These are phyloP conservation scores for Gracilaria domingensis DNA, from an alignment of 23 red algal species.

Conservation along the genomic window DNA sequence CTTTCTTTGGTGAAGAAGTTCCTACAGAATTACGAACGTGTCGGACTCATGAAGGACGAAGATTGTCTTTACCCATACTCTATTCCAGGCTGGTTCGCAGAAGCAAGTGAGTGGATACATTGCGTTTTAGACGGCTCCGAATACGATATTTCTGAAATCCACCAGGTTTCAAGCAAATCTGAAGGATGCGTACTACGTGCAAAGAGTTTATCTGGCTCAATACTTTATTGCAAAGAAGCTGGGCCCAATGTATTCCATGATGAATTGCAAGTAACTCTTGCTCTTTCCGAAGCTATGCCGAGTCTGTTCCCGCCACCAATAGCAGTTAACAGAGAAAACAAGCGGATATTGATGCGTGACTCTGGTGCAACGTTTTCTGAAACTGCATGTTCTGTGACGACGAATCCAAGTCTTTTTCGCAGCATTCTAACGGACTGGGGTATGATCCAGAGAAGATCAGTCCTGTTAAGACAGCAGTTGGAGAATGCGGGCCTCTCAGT, in stretches of 20 bases:
- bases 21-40: background rate
- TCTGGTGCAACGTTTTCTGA: background rate
- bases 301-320: background rate
- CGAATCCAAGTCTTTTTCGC: background rate
- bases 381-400: background rate
- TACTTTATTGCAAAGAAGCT: slow-evolving; percentile 5
- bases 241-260: background rate
- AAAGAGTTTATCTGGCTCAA: background rate
- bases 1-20: background rate
- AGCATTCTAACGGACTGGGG: background rate
- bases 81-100: background rate
- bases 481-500: background rate
- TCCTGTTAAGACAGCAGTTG: background rate
- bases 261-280: background rate
- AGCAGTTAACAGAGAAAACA: background rate
- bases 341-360: background rate
- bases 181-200: slow-evolving; percentile 20
- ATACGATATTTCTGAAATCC: background rate
- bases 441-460: slow-evolving; percentile 6
- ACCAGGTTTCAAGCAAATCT: background rate
- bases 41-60: background rate
- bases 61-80: slow-evolving; percentile 1
- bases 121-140: background rate
- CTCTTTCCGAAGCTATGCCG: slow-evolving; percentile 2
- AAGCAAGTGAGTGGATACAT: slow-evolving; percentile 11